Conservation (phyloP, 202 grass and related monocot species). For the Eragrostis tef region DNA sequence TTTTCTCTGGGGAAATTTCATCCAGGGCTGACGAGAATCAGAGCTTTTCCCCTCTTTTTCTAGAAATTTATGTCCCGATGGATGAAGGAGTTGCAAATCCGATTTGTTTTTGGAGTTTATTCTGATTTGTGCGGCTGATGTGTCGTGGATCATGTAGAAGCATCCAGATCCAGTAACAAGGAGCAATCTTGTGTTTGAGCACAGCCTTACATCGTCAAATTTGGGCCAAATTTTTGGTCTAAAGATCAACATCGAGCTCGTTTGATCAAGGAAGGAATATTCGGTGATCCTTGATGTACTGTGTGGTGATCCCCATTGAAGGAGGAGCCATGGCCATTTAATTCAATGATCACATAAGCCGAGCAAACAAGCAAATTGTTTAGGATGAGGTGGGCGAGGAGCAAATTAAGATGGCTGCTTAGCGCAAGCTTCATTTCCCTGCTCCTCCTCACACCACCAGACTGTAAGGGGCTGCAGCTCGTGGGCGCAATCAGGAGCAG, state of each 20-base stretch:
- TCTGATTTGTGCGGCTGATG: background rate
- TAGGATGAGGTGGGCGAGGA: constrained; percentile 47
- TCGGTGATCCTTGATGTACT: background rate
- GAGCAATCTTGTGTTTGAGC: background rate
- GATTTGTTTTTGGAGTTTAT: background rate
- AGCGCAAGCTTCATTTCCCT: constrained; percentile 46
- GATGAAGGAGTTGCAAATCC: background rate
- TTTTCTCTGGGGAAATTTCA: constrained; percentile 11
- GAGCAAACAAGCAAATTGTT: background rate
- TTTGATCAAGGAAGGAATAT: background rate
- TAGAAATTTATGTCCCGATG: background rate
- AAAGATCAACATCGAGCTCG: background rate
- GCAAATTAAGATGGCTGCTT: constrained; percentile 49
- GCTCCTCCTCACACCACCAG: constrained; percentile 30
- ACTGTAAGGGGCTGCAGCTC: constrained; percentile 41
- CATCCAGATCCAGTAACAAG: constrained; percentile 25
- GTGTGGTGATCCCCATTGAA: background rate
- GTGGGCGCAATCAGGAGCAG: constrained; percentile 45
- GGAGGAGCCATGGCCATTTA: constrained; percentile 30
- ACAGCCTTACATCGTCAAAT: background rate
- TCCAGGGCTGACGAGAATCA: constrained; percentile 20
- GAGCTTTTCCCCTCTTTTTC: background rate
- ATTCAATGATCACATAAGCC: constrained; percentile 1
- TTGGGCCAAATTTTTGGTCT: background rate
- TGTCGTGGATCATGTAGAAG: background rate